A percentile compares a stretch with the other conserved stretches of the same genome.
These are phyloP conservation scores for Tylopilus vinaceipallidus DNA, from an alignment of 768 basidiomycete genomes.

Conservation along the genomic window DNA sequence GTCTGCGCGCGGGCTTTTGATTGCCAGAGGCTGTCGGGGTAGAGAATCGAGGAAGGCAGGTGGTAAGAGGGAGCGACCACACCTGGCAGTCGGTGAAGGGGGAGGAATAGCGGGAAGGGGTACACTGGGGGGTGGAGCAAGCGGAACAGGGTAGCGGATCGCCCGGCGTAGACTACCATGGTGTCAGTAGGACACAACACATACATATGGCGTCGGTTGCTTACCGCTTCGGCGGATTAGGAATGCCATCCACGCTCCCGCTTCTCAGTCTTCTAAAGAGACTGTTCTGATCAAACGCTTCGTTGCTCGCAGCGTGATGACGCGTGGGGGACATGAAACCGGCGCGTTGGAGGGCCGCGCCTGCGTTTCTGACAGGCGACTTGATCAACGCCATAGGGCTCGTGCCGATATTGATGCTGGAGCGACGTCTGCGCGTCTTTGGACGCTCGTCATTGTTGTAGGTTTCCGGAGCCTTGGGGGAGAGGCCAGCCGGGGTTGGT, in stretches of 20 bases:
- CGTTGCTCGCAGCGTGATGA: constrained; percentile 46
- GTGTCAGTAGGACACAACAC: not conserved
- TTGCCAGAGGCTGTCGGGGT: constrained; percentile 20
- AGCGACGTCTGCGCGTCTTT: constrained; percentile 58
- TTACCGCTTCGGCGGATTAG: constrained; percentile 31
- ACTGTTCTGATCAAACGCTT: constrained; percentile 38
- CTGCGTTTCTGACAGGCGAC: constrained; percentile 51
- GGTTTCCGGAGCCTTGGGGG: constrained; percentile 23
- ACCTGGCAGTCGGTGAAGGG: constrained; percentile 20
- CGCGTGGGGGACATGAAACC: constrained; percentile 39
- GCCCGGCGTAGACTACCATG: constrained; percentile 40
- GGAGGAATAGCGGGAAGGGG: constrained; percentile 30
- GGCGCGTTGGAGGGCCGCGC: constrained; percentile 49
- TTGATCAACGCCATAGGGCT: constrained; percentile 60
- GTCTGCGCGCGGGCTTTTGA: constrained; percentile 1
- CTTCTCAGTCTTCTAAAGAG: constrained; percentile 54
- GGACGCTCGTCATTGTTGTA: constrained; percentile 32
- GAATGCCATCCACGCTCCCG: constrained; percentile 44
- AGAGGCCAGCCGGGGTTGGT: constrained; percentile 34
- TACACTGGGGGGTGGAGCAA: constrained; percentile 26
- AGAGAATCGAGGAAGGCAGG: constrained; percentile 16
- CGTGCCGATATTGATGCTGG: constrained; percentile 53
- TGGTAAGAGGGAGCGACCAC: constrained; percentile 14
- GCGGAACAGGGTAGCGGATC: constrained; percentile 31
- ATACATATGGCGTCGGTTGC: constrained; percentile 18